These are phyloP conservation scores for Myriosclerotinia duriaeana DNA, from an alignment of 2,329 filamentous ascomycete genomes.

Conservation along the genomic window DNA sequence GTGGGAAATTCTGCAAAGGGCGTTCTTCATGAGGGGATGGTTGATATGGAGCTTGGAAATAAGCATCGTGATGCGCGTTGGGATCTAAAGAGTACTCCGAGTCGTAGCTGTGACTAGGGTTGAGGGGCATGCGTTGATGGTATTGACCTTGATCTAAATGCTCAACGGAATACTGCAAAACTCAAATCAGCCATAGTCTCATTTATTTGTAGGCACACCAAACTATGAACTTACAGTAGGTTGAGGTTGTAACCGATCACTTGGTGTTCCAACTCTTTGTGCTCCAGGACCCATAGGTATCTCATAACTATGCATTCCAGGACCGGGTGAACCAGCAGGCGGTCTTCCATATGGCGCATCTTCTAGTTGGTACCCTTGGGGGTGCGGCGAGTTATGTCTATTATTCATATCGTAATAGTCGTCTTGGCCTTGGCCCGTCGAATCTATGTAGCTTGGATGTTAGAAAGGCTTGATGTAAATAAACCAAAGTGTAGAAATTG, in stretches of 20 bases:
- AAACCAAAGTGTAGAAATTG: conserved; percentile 28
- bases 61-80: conserved; percentile 82
- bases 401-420: conserved; percentile 63
- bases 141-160: conserved; percentile 65
- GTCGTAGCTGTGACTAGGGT: conserved; percentile 50
- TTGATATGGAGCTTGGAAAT: conserved; percentile 81
- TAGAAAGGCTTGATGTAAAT: conserved; percentile 29
- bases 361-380: conserved; percentile 78
- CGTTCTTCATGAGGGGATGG: conserved; percentile 44
- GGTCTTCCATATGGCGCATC: conserved; percentile 49
- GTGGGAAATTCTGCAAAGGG: too few relatives aligned
- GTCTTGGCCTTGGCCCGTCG: conserved; percentile 48
- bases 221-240: conserved; percentile 65
- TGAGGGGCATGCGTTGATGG: conserved; percentile 51
- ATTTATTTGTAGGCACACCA: conserved; percentile 6
- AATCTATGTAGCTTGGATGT: conserved; percentile 32
- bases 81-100: conserved; percentile 76
- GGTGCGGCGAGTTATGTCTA: conserved; percentile 62
- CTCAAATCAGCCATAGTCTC: conserved; percentile 26
- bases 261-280: conserved; percentile 56
- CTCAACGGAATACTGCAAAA: conserved; percentile 64
- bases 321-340: conserved; percentile 29
- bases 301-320: conserved; percentile 55
- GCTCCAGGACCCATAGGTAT: conserved; percentile 64
- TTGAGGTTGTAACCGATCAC: conserved; percentile 78